Base-by-base conservation (phyloP, 1,284 basidiomycete species). In the Anthracocystis walkeri region DNA sequence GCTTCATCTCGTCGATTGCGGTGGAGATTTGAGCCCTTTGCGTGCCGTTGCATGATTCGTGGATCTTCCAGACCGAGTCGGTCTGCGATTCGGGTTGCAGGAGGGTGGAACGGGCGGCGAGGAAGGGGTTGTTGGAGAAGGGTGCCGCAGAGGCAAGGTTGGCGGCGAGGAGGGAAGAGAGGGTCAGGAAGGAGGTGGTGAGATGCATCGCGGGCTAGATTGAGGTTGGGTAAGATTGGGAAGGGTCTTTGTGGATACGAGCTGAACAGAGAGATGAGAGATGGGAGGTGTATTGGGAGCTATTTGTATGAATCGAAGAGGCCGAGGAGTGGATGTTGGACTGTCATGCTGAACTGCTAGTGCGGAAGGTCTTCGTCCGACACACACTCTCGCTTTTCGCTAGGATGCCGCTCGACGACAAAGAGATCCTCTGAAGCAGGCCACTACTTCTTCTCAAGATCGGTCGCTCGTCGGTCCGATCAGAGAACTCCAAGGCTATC, bases 21-120 rank as follows among this genome's bases (percentile, higher is more conserved):
- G 78, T 60, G 40, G 75, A 49, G 54, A 86, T 78, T 77, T 85
- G 84, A n/a, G 85, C 80, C 18, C 78, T 61, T 67, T 86, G 83
- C 12, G 83, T 86, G 16, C 80, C 72, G 71, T 86, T 87, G 75
- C 87, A 87, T 31, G 79, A 83, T 50, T 83, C 76, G 80, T 87
- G 87, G 74, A 87, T 85, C 53, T 75, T 75, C 48, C 86, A 72
- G 31, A 84, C 81, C 20, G 58, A 44, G 7, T 38, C 29, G 20
- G 58, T 41, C 16, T 31, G 25, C 12, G 46, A 48, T 25, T 67
- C 58, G 23, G 42, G 38, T 16, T 11, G 8, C 11, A 49, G 16
- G 53, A 38, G 12, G 31, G 31, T 4, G 21, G 35, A n/a, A 42
- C 49, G 18, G 50, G 49, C n/a, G 63, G 20, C 5, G 29, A 16